Percentiles rank a stretch among this genome's conserved stretches.
Evolutionary conservation across 805 yeast genomes (phyloP).

Genomic region (Henningerozyma blattae): DNA sequence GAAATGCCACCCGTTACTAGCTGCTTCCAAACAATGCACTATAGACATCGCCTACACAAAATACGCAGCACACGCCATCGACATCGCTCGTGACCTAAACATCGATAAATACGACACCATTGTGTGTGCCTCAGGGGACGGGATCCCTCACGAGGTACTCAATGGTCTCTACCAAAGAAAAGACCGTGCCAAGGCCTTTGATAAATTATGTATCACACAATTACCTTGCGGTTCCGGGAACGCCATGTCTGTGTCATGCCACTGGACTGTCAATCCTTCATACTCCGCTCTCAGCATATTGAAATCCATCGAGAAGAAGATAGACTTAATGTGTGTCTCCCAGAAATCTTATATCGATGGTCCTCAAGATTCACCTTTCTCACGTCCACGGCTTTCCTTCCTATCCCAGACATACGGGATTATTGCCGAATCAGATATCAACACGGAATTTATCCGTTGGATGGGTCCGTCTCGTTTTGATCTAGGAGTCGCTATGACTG

Average conservation of each 20-base stretch:
- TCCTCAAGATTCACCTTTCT: constrained; percentile 5
- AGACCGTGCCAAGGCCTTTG: constrained; percentile 56
- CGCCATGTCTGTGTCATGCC: constrained; percentile 76
- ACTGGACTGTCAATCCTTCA: constrained; percentile 58
- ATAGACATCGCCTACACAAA: constrained; percentile 49
- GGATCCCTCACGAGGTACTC: constrained; percentile 87
- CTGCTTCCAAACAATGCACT: constrained; percentile 47
- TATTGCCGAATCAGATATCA: constrained; percentile 88
- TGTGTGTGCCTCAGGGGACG: constrained; percentile 93
- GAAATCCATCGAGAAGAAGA: constrained; percentile 51
- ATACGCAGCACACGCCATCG: constrained; percentile 63
- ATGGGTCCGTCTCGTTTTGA: constrained; percentile 81
- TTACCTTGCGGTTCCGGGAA: constrained; percentile 96
- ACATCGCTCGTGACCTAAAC: constrained; percentile 48
- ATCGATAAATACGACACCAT: constrained; percentile 56
- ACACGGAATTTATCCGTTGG: constrained; percentile 82
- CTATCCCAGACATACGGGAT: constrained; percentile 81
- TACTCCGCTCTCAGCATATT: constrained; percentile 59
- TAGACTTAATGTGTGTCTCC: constrained; percentile 76
- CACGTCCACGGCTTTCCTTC: constrained; percentile 50
- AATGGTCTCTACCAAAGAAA: constrained; percentile 67
- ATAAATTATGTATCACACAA: constrained; percentile 60
- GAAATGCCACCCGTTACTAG: constrained; percentile 56
- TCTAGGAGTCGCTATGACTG: constrained; percentile 58
- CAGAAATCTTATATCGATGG: constrained; percentile 30